Conservation (phyloP, 176 grass and related monocot genomes). For the Triticum turgidum region DNA sequence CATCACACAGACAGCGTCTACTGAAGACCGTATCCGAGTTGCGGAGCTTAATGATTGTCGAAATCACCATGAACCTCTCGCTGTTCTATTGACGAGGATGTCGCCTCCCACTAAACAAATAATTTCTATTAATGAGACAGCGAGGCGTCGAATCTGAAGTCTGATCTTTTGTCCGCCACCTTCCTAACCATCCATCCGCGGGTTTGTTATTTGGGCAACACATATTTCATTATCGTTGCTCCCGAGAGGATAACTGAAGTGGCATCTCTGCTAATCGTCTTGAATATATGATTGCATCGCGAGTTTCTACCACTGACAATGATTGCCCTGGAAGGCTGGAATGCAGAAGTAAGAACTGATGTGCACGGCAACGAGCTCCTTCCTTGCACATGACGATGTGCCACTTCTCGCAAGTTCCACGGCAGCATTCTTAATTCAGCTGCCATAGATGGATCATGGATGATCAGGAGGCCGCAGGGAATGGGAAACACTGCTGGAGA, state of each 20-base stretch:
- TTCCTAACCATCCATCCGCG: background rate
- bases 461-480: conserved; percentile 15
- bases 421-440: background rate
- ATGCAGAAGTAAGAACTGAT: background rate
- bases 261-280: conserved; percentile 9
- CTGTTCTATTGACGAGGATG: no score
- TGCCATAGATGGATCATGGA: conserved; percentile 23
- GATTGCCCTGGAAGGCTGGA: background rate
- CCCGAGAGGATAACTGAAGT: background rate
- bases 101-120: no score
- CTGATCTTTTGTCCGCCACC: background rate
- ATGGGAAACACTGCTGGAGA: conserved; percentile 21
- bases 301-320: conserved; percentile 5
- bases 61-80: no score
- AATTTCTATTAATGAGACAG: background rate
- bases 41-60: no score
- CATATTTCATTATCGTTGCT: conserved; percentile 5
- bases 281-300: conserved; percentile 18
- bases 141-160: background rate
- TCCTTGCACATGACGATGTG: conserved; percentile 24
- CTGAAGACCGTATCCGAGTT: no score
- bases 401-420: background rate
- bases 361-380: conserved; percentile 5
- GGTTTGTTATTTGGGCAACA: conserved; percentile 2
- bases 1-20: no score